A percentile compares a stretch with the other conserved stretches of the same genome.
Evolutionary conservation across 2,329 filamentous ascomycete genomes (phyloP).

Genomic region (Fusarium sp.): DNA sequence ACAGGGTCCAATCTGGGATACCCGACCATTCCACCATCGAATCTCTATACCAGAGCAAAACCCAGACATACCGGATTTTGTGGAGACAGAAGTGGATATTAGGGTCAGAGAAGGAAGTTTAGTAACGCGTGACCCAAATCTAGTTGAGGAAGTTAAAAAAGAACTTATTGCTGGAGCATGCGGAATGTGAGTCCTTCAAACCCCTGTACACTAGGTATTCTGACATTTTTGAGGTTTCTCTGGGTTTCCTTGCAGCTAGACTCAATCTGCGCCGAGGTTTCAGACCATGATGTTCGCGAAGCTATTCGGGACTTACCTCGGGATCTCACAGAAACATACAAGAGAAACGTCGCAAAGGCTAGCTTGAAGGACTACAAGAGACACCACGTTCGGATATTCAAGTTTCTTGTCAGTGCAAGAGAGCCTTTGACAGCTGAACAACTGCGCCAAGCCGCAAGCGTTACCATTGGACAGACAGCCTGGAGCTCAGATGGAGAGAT

Average conservation of each 20-base stretch:
- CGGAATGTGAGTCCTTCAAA: no score
- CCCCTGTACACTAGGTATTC: no score
- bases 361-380: neutral
- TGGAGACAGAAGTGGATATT: no score
- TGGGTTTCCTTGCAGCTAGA: constrained; percentile 52
- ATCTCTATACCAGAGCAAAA: no score
- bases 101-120: no score
- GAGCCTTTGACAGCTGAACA: constrained; percentile 49
- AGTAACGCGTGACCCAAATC: no score
- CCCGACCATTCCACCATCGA: no score
- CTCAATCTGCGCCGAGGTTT: constrained; percentile 49
- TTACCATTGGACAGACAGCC: constrained; percentile 46
- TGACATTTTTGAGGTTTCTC: constrained; percentile 46
- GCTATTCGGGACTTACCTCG: constrained; percentile 47
- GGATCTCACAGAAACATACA: constrained; percentile 47
- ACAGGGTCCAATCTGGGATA: no score
- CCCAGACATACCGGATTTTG: no score
- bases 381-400: constrained; percentile 46
- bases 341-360: constrained; percentile 46
- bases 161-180: no score
- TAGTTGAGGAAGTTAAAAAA: no score
- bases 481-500: constrained; percentile 39
- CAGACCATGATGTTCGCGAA: constrained; percentile 51
- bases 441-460: constrained; percentile 54
- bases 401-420: constrained; percentile 47